A percentile compares a stretch with the other conserved stretches of the same genome.
Evolutionary conservation across 768 basidiomycete species (phyloP).

Genomic region (Boletales sp.): DNA sequence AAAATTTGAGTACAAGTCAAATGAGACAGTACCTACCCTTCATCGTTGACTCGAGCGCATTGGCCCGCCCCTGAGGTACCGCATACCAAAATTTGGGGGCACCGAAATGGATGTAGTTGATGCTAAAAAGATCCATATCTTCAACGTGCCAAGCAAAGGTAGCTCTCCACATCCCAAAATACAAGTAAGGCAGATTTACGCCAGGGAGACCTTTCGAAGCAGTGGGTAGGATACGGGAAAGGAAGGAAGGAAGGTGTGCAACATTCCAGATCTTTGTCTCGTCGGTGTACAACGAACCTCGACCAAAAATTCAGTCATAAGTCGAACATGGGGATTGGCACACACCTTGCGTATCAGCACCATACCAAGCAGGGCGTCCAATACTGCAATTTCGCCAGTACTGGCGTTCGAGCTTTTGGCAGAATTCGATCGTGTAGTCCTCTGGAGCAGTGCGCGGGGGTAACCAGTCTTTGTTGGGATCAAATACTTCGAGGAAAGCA

Average conservation of each 20-base stretch:
- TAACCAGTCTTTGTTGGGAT: constrained; percentile 74
- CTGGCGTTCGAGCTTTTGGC: constrained; percentile 79
- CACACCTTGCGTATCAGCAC: constrained; percentile 90
- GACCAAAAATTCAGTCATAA: neutral
- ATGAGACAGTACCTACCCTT: constrained; percentile 48
- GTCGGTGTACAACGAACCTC: constrained; percentile 70
- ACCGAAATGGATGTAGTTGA: constrained; percentile 98
- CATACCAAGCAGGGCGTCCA: constrained; percentile 94
- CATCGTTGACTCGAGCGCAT: constrained; percentile 86
- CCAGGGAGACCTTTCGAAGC: constrained; percentile 77
- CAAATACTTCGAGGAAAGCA: constrained; percentile 66
- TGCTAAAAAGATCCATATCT: constrained; percentile 98
- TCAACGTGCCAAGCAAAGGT: constrained; percentile 99
- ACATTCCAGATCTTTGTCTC: constrained; percentile 89
- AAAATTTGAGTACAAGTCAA: neutral
- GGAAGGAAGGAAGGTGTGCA: constrained; percentile 81
- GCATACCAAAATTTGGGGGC: constrained; percentile 98
- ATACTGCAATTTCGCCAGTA: constrained; percentile 92
- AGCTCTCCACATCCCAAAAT: constrained; percentile 99
- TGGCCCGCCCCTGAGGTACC: constrained; percentile 81
- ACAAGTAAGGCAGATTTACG: constrained; percentile 95
- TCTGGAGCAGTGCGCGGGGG: constrained; percentile 64
- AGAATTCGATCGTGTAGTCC: constrained; percentile 89
- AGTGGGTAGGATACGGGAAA: constrained; percentile 73
- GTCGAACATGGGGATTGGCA: constrained; percentile 4